Conservation (phyloP, 2,329 filamentous ascomycete genomes). For the Xylariaceae sp. region DNA sequence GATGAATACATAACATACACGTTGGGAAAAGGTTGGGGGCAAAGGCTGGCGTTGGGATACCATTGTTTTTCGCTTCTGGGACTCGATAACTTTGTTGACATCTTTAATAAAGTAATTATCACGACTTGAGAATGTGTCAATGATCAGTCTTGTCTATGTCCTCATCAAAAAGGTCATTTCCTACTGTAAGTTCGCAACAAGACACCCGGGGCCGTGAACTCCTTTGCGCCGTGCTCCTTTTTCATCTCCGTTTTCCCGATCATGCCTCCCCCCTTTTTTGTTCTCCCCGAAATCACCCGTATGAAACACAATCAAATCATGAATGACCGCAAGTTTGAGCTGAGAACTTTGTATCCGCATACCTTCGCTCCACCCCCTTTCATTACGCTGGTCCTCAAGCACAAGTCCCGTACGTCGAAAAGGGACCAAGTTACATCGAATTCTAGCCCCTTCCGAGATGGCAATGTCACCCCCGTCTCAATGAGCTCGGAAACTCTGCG, state of each 20-base stretch:
- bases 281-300: too few relatives aligned
- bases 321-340: too few relatives aligned
- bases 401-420: too few relatives aligned
- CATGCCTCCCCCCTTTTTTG: neutral
- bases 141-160: neutral
- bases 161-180: neutral
- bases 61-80: conserved; percentile 3
- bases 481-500: too few relatives aligned
- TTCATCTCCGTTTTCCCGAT: neutral
- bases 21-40: conserved; percentile 3
- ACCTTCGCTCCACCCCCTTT: too few relatives aligned
- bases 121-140: neutral
- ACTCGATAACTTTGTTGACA: conserved; percentile 1
- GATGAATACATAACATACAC: neutral
- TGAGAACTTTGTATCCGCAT: too few relatives aligned
- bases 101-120: neutral
- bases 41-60: conserved; percentile 26
- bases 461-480: too few relatives aligned
- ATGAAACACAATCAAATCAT: too few relatives aligned
- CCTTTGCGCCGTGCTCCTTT: neutral
- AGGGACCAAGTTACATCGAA: too few relatives aligned
- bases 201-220: neutral
- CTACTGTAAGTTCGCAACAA: neutral
- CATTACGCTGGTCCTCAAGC: too few relatives aligned
- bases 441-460: too few relatives aligned